A percentile compares a stretch with the other conserved stretches of the same genome.
These are phyloP conservation scores for Phytophthora meadii DNA, from an alignment of 352 stramenopile species.

Conservation along the genomic window DNA sequence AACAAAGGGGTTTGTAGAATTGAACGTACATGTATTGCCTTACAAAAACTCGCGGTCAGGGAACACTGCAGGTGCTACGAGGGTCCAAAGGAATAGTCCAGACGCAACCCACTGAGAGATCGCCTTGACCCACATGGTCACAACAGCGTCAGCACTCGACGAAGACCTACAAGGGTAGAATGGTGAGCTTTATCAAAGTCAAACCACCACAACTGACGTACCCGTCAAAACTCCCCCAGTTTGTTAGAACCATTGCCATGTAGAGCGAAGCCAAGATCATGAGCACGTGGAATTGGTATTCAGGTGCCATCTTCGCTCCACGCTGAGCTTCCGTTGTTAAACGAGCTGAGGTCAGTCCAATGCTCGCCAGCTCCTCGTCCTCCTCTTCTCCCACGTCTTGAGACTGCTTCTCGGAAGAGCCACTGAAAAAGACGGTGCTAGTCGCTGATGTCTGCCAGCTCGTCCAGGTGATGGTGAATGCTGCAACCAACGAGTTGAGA, in stretches of 20 bases:
- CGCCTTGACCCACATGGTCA: conserved; percentile 96
- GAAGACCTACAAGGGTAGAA: conserved; percentile 34
- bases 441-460: conserved; percentile 74
- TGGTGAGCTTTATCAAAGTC: conserved; percentile 1
- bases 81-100: conserved; percentile 94
- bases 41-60: conserved; percentile 91
- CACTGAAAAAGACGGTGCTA: conserved; percentile 63
- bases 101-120: conserved; percentile 92
- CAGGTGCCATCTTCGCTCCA: conserved; percentile 41
- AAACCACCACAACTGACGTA: conserved; percentile 26
- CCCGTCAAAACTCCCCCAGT: conserved; percentile 73
- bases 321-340: conserved; percentile 20
- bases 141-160: conserved; percentile 55
- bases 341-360: conserved; percentile 23
- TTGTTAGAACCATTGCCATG: conserved; percentile 87
- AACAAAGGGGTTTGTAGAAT: not conserved
- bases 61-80: conserved; percentile 92
- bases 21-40: not conserved
- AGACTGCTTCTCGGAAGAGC: conserved; percentile 33
- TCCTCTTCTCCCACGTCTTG: conserved; percentile 26
- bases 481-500: conserved; percentile 60
- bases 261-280: conserved; percentile 83
- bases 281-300: conserved; percentile 80
- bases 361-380: conserved; percentile 41
- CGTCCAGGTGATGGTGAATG: conserved; percentile 74